phyloP scores from a whole-genome alignment of 208 protist genomes.

The Naegleria gruberi region DNA sequence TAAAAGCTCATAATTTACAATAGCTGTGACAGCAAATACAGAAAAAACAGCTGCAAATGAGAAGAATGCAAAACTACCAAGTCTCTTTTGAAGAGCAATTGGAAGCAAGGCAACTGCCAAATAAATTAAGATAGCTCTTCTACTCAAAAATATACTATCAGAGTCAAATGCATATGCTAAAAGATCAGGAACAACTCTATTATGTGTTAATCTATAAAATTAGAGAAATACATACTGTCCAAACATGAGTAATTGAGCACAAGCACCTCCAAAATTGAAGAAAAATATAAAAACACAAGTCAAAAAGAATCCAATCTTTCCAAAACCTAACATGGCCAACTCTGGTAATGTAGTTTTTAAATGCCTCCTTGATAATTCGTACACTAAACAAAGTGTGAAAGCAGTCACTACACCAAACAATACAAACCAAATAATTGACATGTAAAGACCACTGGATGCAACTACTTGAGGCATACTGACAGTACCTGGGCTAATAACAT shows the following conservation, averaged over 20 bases:
- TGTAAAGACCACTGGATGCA: not conserved
- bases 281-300: slow-evolving; percentile 13
- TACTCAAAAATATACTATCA: not conserved
- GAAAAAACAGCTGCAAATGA: not conserved
- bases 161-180: not conserved
- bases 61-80: not conserved
- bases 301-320: not conserved
- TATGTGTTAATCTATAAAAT: not conserved
- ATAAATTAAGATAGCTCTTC: slow-evolving; percentile 7
- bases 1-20: not conserved
- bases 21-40: not conserved
- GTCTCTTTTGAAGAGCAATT: not conserved
- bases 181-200: not conserved
- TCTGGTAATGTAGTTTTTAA: not conserved
- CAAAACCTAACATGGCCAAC: not conserved
- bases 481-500: not conserved
- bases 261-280: slow-evolving; percentile 12
- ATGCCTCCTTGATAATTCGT: not conserved
- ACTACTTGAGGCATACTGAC: not conserved
- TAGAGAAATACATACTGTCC: not conserved
- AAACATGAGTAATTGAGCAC: slow-evolving; percentile 16
- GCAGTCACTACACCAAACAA: not conserved
- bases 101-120: not conserved
- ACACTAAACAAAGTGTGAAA: not conserved
- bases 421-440: not conserved